Conservation (phyloP, 345 rosid genomes). For the Conringia planisiliqua region DNA sequence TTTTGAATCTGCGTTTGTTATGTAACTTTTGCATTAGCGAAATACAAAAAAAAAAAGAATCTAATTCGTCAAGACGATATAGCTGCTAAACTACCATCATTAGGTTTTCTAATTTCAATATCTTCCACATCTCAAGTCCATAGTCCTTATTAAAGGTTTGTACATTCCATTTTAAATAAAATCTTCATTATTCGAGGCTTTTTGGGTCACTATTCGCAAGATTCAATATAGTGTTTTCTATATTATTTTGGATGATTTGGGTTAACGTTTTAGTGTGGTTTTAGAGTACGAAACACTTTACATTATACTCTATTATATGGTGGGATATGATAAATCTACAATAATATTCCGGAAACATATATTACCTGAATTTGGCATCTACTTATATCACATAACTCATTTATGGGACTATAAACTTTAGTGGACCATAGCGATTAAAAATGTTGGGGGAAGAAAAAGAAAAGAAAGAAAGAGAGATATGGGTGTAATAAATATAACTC, state of each 20-base stretch:
- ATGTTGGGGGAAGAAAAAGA: background rate
- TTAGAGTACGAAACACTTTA: background rate
- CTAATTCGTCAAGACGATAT: background rate
- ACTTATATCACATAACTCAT: constrained; percentile 4
- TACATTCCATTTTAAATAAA: background rate
- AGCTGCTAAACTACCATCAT: background rate
- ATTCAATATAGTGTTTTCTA: background rate
- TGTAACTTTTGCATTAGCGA: background rate
- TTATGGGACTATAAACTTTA: background rate
- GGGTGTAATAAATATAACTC: constrained; percentile 24
- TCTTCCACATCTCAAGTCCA: background rate
- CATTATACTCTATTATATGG: background rate
- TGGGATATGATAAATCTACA: background rate
- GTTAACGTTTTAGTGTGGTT: background rate
- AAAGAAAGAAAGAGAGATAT: background rate
- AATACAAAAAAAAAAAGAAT: background rate
- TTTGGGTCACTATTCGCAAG: background rate
- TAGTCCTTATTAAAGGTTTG: background rate
- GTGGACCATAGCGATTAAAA: constrained; percentile 18
- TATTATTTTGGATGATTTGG: background rate
- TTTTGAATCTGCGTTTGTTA: background rate
- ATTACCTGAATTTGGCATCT: background rate
- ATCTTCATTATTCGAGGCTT: background rate
- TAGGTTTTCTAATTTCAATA: background rate
- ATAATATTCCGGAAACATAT: constrained; percentile 15